A percentile compares a stretch with the other conserved stretches of the same genome.
phyloP scores from a whole-genome alignment of 768 basidiomycete genomes.

The Leccinum uliginosum region DNA sequence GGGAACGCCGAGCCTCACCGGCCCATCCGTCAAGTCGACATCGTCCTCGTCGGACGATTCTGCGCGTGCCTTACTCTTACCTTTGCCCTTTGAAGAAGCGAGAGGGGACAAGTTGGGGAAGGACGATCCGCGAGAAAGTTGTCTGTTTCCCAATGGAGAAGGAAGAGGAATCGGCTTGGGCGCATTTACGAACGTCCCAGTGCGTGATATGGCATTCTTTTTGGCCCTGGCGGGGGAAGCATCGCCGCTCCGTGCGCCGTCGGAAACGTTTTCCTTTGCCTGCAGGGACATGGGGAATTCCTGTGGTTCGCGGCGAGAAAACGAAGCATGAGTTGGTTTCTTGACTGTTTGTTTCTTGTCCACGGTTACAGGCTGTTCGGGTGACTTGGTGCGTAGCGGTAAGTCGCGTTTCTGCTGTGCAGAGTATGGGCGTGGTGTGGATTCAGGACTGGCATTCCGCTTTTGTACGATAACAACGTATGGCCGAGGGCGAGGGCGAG shows the following conservation, averaged over 20 bases:
- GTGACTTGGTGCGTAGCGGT: constrained; percentile 4
- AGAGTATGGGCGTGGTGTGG: constrained; percentile 14
- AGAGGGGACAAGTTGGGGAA: constrained; percentile 29
- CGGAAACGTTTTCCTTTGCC: constrained; percentile 22
- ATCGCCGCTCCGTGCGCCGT: constrained; percentile 10
- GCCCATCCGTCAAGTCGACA: neutral
- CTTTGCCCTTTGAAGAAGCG: constrained; percentile 11
- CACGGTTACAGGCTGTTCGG: neutral
- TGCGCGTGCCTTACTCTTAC: constrained; percentile 18
- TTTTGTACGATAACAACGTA: constrained; percentile 2
- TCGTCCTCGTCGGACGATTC: constrained; percentile 1
- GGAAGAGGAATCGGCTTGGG: constrained; percentile 15
- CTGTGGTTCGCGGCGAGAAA: constrained; percentile 12
- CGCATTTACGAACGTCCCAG: neutral
- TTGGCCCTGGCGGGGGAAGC: constrained; percentile 7
- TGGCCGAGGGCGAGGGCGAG: constrained; percentile 19
- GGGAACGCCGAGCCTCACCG: neutral
- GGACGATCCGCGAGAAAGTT: constrained; percentile 6
- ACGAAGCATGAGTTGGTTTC: constrained; percentile 4
- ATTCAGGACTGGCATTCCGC: constrained; percentile 11
- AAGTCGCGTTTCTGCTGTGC: neutral
- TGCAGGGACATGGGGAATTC: constrained; percentile 22
- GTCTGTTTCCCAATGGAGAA: constrained; percentile 16
- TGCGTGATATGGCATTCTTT: constrained; percentile 11
- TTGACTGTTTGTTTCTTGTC: constrained; percentile 4